Evolutionary conservation across 306 rosid genomes (phyloP), one percentile per base, ranked within the genome.

Genomic region (Potentilla sterilis): DNA sequence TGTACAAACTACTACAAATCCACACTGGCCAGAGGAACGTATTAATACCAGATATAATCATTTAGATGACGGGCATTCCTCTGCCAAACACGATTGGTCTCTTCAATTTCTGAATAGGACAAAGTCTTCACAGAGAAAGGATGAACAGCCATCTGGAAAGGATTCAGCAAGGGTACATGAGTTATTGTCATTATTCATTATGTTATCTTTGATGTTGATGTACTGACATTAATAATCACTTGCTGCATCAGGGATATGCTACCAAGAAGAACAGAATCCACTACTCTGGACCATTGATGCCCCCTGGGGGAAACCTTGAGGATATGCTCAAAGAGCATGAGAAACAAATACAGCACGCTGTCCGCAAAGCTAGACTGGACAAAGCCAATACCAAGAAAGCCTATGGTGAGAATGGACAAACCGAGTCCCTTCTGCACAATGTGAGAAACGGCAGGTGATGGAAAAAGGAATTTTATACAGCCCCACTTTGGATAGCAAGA

Each of bases 241-340:
- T 80, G 63, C 76, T 69, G 55, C 37, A 2, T 71, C 88, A 93
- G 95, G 85, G 81, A 43, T 73, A 47, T 67, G 80, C 67, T 79
- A n/a, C 79, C 37, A 85, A 84, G 81, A 86, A 81, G 85, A 71
- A 75, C 49, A 78, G 86, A 74, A 75, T 85, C 40, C 88, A 90
- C 79, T 88, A 81, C 85, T 90, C 97, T 16, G 97, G 98, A 67
- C 96, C 93, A 10, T 76, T 89, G 83, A 70, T 85, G 73, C 84
- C 92, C 57, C 84, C 80, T 4, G 91, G 83, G 9, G 90, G 90
- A 73, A 84, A 88, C 80, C 78, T 90, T 4, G 97, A 88, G 78
- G 91, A 91, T 75, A 86, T 90, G 91, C 88, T 91, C 19, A 90
- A 86, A 86, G 89, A 90, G 81, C 95, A 91, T 7, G 96, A 93